Conservation (phyloP, 1,284 basidiomycete species). For the Leccinum solheimii region DNA sequence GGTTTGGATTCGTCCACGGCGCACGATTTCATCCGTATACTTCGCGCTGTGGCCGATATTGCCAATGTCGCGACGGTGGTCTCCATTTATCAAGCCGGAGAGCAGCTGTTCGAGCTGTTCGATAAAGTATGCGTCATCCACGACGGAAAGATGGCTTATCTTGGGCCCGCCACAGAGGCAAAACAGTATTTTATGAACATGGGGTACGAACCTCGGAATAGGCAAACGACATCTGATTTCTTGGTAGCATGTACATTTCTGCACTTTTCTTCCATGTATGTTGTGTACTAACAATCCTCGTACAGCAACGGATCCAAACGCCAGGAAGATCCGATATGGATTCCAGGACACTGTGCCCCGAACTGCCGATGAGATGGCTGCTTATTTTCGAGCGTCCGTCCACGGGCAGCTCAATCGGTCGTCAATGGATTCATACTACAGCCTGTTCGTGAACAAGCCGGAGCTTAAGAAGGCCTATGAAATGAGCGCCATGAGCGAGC, state of each 20-base stretch:
- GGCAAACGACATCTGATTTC: constrained; percentile 70
- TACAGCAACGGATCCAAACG: constrained; percentile 55
- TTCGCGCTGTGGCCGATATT: constrained; percentile 61
- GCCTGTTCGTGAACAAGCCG: constrained; percentile 37
- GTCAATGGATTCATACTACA: constrained; percentile 31
- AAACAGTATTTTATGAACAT: constrained; percentile 65
- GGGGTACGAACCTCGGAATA: constrained; percentile 58
- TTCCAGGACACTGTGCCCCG: constrained; percentile 49
- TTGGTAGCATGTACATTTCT: constrained; percentile 37
- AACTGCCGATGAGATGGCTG: constrained; percentile 42
- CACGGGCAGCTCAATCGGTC: constrained; percentile 32
- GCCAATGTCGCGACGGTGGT: constrained; percentile 54
- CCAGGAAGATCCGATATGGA: constrained; percentile 53
- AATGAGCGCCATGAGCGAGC: constrained; percentile 50
- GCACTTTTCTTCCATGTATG: not conserved
- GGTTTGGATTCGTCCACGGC: constrained; percentile 75
- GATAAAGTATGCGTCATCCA: constrained; percentile 71
- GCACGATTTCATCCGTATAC: constrained; percentile 57
- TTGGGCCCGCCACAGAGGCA: constrained; percentile 59
- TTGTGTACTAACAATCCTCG: constrained; percentile 46
- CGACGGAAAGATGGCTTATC: constrained; percentile 71
- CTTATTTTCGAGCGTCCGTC: constrained; percentile 50
- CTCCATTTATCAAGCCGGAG: constrained; percentile 69
- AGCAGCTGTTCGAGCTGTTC: constrained; percentile 52
- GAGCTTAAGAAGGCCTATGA: constrained; percentile 47